Evolutionary conservation across 2,329 filamentous ascomycete species (phyloP), one percentile per base, ranked within the genome.

Genomic region (Aspergillus versicolor): DNA sequence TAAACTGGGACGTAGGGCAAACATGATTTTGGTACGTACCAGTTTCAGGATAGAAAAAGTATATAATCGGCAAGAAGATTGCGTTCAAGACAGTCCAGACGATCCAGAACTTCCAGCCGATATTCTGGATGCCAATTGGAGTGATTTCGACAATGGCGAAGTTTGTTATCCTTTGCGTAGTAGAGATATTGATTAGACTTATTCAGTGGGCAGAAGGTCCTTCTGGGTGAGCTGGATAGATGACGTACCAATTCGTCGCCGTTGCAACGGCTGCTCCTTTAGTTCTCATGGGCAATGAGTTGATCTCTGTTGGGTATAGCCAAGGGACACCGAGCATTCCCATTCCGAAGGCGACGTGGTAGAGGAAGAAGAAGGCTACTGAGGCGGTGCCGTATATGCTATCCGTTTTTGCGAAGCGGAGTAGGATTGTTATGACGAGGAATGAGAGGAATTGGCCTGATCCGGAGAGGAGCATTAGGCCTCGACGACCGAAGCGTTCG

Each of bases 401-500:
- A 12, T 45, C 8, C 1, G 40, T 40, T 24, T 55, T 54, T 0
- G 74, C 75, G 60, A 75, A 78, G 2, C 76, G 69, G 9, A 83
- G 72, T 15, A 79, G 75, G 13, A 82, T 71, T 0, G 80, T 82
- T 64, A 84, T 82, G 59, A 81, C 70, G 5, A 79, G 58, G 58
- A 81, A 84, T 61, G 78, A 83, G 49, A 82, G 71, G 58, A 71
- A 76, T 66, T 83, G 81, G 0, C 81, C 80, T 0, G 75, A 71
- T 0, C 79, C 76, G 0, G 79, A 78, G 61, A 79, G 81, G 65
- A 86, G 77, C 77, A 86, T 82, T 68, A 86, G 74, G 62, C 82
- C 83, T 4, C 84, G 73, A 3, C 83, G 77, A 3, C 83, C 84
- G 60, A 80, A 79, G 64, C 75, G 69, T 60, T 83, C 81, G 30